Base-by-base conservation (phyloP, 1,139 yeast genomes). In the Protomyces macrosporus region DNA sequence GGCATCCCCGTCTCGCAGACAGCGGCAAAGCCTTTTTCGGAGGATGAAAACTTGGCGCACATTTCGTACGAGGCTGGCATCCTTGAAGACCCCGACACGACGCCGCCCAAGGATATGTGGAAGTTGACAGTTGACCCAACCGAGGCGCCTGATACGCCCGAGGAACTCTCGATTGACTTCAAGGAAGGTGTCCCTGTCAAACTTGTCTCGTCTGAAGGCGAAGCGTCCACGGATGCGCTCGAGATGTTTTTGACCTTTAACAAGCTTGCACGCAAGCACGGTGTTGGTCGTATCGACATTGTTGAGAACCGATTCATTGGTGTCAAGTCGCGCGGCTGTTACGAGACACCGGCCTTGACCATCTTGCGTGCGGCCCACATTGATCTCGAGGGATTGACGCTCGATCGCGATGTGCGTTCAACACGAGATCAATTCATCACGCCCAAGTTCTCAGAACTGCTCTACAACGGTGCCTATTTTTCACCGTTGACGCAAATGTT, bases 71-170 rank as follows among this genome's bases (percentile, higher is more conserved):
- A 93, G 81, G 98, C 98, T 69, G 98, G 98, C 78, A 93, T 93
- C 71, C 84, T 93, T 75, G 98, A 93, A 80, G 95, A 93, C 79
- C 98, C 98, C 74, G 90, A 93, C 77, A 85, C 93, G 72, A 93
- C 98, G 63, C 98, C 98, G 70, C 98, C 98, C 78, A 91, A 90
- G 81, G 98, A 93, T 77, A 93, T 93, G 98, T 93, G 98, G 98
- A 93, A 93, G 81, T 84, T 93, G 76, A 93, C 97, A 62, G 90
- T 88, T 67, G 98, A 91, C 77, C 98, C 98, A 72, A 76, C 81
- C 63, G 97, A 93, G 74, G 98, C 98, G 65, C 98, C 98, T 73
- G 85, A 89, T 67, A 80, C 81, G 64, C 98, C 98, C 72, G 98
- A 93, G 81, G 87, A 86, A 74, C 85, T 93, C 77, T 79, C 88